Percentiles rank a stretch among this genome's conserved stretches.
Evolutionary conservation across 2,329 filamentous ascomycete genomes (phyloP).

Genomic region (Alternaria metachromatica): DNA sequence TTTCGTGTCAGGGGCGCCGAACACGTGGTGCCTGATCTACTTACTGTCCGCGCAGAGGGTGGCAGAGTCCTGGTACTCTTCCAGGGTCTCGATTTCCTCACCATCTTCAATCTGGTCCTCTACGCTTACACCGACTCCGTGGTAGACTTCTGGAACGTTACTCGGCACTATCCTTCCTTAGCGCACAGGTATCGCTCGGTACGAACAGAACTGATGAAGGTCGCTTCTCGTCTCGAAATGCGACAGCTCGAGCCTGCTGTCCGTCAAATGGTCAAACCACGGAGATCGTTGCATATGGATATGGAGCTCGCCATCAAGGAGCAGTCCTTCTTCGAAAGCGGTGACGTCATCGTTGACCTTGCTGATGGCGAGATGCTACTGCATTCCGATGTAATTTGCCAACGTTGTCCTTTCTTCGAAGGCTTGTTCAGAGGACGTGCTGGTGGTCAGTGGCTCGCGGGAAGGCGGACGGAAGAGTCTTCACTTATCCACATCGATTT

Average conservation of each 20-base stretch:
- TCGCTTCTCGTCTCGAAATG: slow-evolving; percentile 76
- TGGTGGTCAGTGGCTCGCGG: slow-evolving; percentile 80
- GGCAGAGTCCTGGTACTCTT: slow-evolving; percentile 69
- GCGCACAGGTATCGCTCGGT: slow-evolving; percentile 80
- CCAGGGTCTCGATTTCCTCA: slow-evolving; percentile 74
- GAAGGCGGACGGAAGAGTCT: slow-evolving; percentile 62
- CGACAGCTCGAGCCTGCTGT: slow-evolving; percentile 76
- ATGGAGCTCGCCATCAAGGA: slow-evolving; percentile 74
- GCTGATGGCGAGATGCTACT: slow-evolving; percentile 72
- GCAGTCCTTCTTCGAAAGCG: slow-evolving; percentile 74
- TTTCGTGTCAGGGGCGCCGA: slow-evolving; percentile 63
- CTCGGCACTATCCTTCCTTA: slow-evolving; percentile 67
- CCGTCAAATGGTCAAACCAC: slow-evolving; percentile 73
- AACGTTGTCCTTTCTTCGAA: slow-evolving; percentile 90
- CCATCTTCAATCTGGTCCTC: slow-evolving; percentile 78
- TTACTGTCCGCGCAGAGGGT: slow-evolving; percentile 62
- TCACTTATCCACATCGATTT: slow-evolving; percentile 75
- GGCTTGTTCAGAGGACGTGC: slow-evolving; percentile 90
- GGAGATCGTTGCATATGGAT: slow-evolving; percentile 70
- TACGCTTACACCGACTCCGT: slow-evolving; percentile 82
- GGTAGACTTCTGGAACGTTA: slow-evolving; percentile 86
- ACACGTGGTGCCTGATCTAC: slow-evolving; percentile 64
- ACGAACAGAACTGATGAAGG: slow-evolving; percentile 83
- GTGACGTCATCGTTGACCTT: slow-evolving; percentile 80
- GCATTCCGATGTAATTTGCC: slow-evolving; percentile 81